phyloP scores from a whole-genome alignment of 441 rosid species.

The Biscutella laevigata region DNA sequence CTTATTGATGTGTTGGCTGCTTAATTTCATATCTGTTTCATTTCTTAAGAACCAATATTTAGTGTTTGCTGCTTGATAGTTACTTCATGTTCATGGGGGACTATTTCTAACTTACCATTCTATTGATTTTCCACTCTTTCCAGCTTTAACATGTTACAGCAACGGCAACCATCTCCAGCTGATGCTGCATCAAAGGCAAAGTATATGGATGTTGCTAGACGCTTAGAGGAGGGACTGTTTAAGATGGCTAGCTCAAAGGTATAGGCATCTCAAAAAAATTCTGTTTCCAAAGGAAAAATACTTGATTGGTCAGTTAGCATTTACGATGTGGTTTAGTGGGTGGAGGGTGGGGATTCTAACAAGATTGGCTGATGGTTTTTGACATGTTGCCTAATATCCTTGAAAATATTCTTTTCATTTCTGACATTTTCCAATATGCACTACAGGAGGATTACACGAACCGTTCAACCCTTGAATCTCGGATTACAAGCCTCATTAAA shows the following conservation, averaged over 20 bases:
- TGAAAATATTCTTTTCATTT: conserved; percentile 4
- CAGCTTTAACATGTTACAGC: conserved; percentile 47
- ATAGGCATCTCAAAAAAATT: conserved; percentile 11
- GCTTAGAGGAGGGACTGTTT: conserved; percentile 86
- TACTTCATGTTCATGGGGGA: neutral
- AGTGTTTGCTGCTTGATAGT: conserved; percentile 8
- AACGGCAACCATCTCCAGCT: conserved; percentile 44
- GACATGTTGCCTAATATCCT: neutral
- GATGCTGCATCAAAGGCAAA: conserved; percentile 41
- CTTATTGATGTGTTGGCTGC: neutral
- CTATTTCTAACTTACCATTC: conserved; percentile 10
- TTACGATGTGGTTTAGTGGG: conserved; percentile 4
- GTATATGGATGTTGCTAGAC: conserved; percentile 58
- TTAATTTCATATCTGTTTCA: neutral
- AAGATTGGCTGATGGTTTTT: conserved; percentile 15
- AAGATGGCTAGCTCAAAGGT: conserved; percentile 70
- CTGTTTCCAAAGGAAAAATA: neutral
- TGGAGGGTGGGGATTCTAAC: conserved; percentile 1
- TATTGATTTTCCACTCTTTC: conserved; percentile 22
- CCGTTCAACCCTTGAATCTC: conserved; percentile 53
- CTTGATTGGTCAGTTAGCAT: neutral
- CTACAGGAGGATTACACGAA: conserved; percentile 80
- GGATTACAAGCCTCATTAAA: conserved; percentile 47
- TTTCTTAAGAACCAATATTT: conserved; percentile 5
- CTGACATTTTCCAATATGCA: conserved; percentile 15